Base-by-base conservation (phyloP, 805 yeast species). In the Priceomyces haplophilus region DNA sequence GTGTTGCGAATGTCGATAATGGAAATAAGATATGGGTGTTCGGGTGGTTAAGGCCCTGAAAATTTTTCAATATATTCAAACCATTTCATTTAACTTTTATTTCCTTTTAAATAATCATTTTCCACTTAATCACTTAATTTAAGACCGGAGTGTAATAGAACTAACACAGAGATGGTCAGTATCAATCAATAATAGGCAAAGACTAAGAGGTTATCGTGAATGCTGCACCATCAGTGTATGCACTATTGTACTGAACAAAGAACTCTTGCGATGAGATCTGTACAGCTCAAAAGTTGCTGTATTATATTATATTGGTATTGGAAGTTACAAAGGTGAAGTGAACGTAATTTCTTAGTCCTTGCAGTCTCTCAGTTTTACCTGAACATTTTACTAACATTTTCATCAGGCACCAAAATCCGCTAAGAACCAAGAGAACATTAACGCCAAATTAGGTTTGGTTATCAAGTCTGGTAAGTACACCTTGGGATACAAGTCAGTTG, bases 401-500 rank as follows among this genome's bases (percentile, higher is more conserved):
- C 36, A 35, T 29, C 62, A 86, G 96, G 98, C 98, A 88, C 97
- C 97, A 83, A 88, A 85, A 76, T 70, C 78, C 63, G 21, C 40
- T 13, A 84, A 83, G 85, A 89, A 83, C 78, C 83, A 85, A 69
- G 99, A 93, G 65, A 84, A 87, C 83, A 83, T 93, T 79, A 91
- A 88, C 96, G 80, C 96, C 77, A 90, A 90, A 82, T 88, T 93
- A 74, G 95, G 96, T 73, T 85, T 93, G 75, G 91, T 88, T 68
- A 86, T 93, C 81, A 93, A 90, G 83, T 90, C 98, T 66, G 99
- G 99, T 83, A 93, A 93, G 80, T 91, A 88, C 84, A 85, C 97
- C 87, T 85, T 93, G 66, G 99, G 99, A 72, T 93, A 89, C 96
- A 91, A 91, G 83, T 88, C 97, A 62, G 91, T 95, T 73, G 85